Evolutionary conservation across 768 basidiomycete genomes (phyloP).

Genomic region (Pholiota molesta): DNA sequence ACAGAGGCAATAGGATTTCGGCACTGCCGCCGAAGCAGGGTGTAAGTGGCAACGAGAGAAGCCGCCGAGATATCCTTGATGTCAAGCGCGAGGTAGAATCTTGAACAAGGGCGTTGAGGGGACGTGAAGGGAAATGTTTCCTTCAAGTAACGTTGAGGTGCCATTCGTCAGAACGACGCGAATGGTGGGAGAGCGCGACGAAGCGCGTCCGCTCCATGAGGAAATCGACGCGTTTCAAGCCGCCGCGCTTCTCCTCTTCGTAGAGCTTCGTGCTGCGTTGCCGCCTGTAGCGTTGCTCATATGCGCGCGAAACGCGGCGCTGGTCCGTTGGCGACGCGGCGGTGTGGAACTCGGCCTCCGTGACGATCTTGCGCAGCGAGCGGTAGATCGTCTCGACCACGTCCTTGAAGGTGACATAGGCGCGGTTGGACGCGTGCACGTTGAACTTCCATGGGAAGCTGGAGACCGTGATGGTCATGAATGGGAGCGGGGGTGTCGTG

Average conservation of each 20-base stretch:
- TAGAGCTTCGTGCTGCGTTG: slow-evolving; percentile 34
- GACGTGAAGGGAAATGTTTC: background rate
- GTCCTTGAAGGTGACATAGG: slow-evolving; percentile 41
- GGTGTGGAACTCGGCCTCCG: slow-evolving; percentile 43
- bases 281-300: slow-evolving; percentile 47
- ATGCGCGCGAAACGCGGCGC: slow-evolving; percentile 46
- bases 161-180: slow-evolving; percentile 8
- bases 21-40: background rate
- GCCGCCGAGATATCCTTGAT: background rate
- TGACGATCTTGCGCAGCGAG: slow-evolving; percentile 24
- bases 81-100: background rate
- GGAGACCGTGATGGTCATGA: slow-evolving; percentile 30
- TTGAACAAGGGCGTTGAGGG: background rate
- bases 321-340: slow-evolving; percentile 37
- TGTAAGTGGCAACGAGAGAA: background rate
- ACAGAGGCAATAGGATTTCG: background rate
- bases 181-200: slow-evolving; percentile 40
- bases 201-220: slow-evolving; percentile 48
- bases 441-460: slow-evolving; percentile 39
- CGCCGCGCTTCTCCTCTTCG: slow-evolving; percentile 50
- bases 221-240: slow-evolving; percentile 63
- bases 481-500: slow-evolving; percentile 31
- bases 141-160: slow-evolving; percentile 5
- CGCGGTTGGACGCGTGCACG: slow-evolving; percentile 31
- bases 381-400: slow-evolving; percentile 31